Evolutionary conservation across 1,284 basidiomycete genomes (phyloP), one percentile per base, ranked within the genome.

Genomic region (Megacollybia platyphylla): DNA sequence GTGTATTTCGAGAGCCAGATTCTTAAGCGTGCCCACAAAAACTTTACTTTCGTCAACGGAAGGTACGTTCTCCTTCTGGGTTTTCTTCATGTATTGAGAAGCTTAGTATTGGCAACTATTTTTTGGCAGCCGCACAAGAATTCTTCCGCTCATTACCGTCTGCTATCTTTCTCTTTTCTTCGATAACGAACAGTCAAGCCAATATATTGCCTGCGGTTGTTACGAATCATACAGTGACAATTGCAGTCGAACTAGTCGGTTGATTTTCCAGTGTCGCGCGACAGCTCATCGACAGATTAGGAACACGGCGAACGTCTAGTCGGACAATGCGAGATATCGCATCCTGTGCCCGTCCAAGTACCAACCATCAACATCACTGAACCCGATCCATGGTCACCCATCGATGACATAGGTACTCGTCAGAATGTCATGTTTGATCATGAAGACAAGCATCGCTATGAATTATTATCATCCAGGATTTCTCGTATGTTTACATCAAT

Each of bases 241-340:
- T 98, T 48, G 90, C 92, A n/a, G 92, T 86, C 5, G 83, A 92
- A 57, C 68, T 97, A 46, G 87, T 88, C 24, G 61, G 79, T 60
- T n/a, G 34, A 15, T 30, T 36, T 24, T 13, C 13, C 26, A 38
- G 35, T 41, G 26, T 40, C 42, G 36, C 43, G 38, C 45, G 45
- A 35, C 38, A 15, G 26, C 35, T 39, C 27, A 15, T 32, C 28
- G 24, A 31, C 39, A 13, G 47, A 38, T 43, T 52, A 89, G 87
- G 78, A 81, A 54, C 78, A 93, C 53, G 86, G 84, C 5, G 67
- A 71, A 28, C 76, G 73, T 40, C 74, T 97, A 20, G 81, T 97
- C 20, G 94, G 94, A 2, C 94, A 98, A 62, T 97, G 92, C 58
- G 90, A 96, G 56, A 97, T 98, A 50, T 96, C 91, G 0, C 94